Percentiles rank a stretch among this genome's conserved stretches.
phyloP scores from a whole-genome alignment of 148 eudicot species.

The Fagopyrum esculentum region DNA sequence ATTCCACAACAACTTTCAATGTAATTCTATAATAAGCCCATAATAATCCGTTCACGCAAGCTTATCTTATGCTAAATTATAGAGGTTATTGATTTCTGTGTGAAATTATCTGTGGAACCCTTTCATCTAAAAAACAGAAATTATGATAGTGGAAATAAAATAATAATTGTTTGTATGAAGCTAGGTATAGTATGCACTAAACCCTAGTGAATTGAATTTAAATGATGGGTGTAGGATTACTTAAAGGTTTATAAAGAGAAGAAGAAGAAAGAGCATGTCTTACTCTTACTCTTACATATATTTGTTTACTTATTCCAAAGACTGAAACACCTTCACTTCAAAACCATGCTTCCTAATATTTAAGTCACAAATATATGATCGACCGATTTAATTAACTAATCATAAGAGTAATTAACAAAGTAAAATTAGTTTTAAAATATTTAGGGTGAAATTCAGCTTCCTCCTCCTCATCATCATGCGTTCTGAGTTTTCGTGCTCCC shows the following conservation, averaged over 20 bases:
- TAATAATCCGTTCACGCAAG: no score
- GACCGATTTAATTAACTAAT: not conserved
- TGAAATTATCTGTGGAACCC: no score
- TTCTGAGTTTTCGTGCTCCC: not conserved
- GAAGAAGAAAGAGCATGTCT: not conserved
- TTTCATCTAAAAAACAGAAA: no score
- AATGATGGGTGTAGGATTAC: not conserved
- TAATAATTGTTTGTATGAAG: not conserved
- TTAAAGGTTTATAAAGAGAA: not conserved
- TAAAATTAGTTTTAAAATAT: not conserved
- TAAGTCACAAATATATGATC: not conserved
- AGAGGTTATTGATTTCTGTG: no score
- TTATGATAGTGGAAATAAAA: not conserved
- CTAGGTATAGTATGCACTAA: not conserved
- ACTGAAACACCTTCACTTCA: not conserved
- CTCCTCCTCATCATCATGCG: not conserved
- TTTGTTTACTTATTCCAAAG: slow-evolving; percentile 7
- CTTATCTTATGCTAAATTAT: no score
- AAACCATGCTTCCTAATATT: slow-evolving; percentile 4
- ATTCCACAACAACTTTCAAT: no score
- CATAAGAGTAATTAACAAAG: not conserved
- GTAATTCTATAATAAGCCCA: no score
- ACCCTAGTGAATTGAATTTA: not conserved
- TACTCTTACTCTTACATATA: not conserved
- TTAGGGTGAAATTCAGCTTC: not conserved